Evolutionary conservation across 257 asterid genomes (phyloP).

Genomic region (Solanum bulbocastanum): DNA sequence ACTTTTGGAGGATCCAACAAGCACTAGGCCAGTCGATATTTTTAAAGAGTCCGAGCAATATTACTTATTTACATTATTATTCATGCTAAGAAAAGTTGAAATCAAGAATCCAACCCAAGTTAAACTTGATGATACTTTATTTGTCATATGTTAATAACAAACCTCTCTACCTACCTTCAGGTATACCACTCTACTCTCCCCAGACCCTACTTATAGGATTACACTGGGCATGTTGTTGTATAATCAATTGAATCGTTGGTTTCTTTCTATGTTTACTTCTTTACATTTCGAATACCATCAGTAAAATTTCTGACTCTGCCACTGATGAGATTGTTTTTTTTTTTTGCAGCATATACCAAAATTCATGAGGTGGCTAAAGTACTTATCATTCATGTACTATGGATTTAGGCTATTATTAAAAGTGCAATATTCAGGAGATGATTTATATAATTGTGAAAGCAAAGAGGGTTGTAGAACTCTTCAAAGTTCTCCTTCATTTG

Average conservation of each 20-base stretch:
- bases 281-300: rapidly evolving
- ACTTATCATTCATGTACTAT: conserved; percentile 75
- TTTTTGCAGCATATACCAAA: conserved; percentile 72
- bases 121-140: not conserved
- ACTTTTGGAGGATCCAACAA: not conserved
- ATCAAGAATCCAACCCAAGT: not conserved
- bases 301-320: not conserved
- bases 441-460: conserved; percentile 68
- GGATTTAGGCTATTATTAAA: conserved; percentile 84
- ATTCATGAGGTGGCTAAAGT: conserved; percentile 86
- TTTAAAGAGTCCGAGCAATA: not conserved
- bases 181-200: not conserved
- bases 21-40: not conserved
- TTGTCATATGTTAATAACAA: not conserved
- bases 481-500: conserved; percentile 87
- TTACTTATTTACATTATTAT: not conserved
- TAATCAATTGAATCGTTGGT: not conserved
- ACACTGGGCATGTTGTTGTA: not conserved
- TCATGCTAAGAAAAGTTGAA: not conserved
- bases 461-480: conserved; percentile 50
- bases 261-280: not conserved
- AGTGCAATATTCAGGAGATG: conserved; percentile 73
- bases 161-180: no score
- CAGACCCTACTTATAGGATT: rapidly evolving
- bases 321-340: rapidly evolving